Base-by-base conservation (phyloP, 2,329 filamentous ascomycete genomes). In the Moelleriella libera region DNA sequence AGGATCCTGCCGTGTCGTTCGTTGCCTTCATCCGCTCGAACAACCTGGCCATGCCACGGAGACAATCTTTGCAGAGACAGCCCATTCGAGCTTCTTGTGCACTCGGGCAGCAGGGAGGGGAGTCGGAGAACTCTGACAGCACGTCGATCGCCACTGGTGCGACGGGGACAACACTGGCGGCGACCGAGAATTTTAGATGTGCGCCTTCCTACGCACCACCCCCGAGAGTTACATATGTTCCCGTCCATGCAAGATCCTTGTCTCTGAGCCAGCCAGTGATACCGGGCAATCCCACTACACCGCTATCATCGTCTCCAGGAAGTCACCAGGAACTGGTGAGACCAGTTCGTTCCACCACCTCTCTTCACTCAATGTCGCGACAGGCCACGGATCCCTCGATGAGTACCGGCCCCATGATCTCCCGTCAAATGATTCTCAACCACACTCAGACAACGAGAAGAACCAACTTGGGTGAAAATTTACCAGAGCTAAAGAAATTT, bases 1-100 rank as follows among this genome's bases (percentile, higher is more conserved):
- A 79, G 37, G 67, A 78, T 46, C 69, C 68, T 30, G 76, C 76
- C 0, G 76, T 73, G 43, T 72, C 73, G 0, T 80, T 80, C 48
- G 62, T 80, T 8, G 74, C 72, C 7, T 79, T 78, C 49, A 76
- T 79, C 48, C 67, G 74, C 6, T 79, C 75, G 4, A 75, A 77
- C 57, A 76, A 79, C 52, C 60, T 78, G 11, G 62, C 69, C 11
- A 55, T 63, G 11, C 59, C 64, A 32, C 61, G 57, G 41, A 50
- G 50, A 7, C 51, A 56, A 14, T 53, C 54, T 5, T 47, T 55
- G 5, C 45, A 32, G 30, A 30, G 30, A 32, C 5, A 42, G 8
- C 12, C 43, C 14, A 42, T 47, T 21, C 47, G 47, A 10, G 41
- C 10, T 30, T 4, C 31, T 30, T 21, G 21, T 21, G 21, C 21